Evolutionary conservation across 306 rosid genomes (phyloP), one percentile per base, ranked within the genome.

Genomic region (Malus fusca): DNA sequence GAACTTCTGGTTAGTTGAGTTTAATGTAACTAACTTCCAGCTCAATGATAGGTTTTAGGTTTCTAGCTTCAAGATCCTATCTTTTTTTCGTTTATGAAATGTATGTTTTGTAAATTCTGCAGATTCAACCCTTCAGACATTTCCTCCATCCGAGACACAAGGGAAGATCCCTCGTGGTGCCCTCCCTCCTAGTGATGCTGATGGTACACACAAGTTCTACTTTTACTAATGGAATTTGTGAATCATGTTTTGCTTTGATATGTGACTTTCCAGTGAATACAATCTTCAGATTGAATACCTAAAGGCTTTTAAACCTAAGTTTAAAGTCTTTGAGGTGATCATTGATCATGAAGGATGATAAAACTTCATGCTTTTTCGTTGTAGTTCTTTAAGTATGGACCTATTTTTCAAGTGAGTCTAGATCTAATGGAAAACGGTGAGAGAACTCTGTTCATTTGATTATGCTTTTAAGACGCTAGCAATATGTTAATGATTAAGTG

Each of bases 71-170:
- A 19, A 73, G 9, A 21, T 59, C 64, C 17, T 18, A 2, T 56
- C 11, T 21, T 1, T 67, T 44, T 31, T 53, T n/a, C 1, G 46
- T 85, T 14, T 12, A 12, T 40, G 33, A 28, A 55, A 28, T 76
- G 58, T 62, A 8, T 58, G 59, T 72, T 64, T 64, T 23, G 51
- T 69, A 66, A n/a, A 6, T 18, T 10, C 74, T 85, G 85, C 82
- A 94, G 97, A 92, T 82, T 87, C 98, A n/a, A 87, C 67, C 80
- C 97, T 92, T 68, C 88, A 88, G 93, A 88, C 95, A 52, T 94
- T 94, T 88, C 98, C 98, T 80, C 98, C 98, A 6, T 85, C 97
- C 11, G 87, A 66, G 73, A 77, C 93, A 0, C 96, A 82, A 65
- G 98, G 98, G 72, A 94, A 92, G 86, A 90, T 94, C 68, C 60